These are phyloP conservation scores for Acer saccharum DNA, from an alignment of 345 rosid species.

Conservation along the genomic window DNA sequence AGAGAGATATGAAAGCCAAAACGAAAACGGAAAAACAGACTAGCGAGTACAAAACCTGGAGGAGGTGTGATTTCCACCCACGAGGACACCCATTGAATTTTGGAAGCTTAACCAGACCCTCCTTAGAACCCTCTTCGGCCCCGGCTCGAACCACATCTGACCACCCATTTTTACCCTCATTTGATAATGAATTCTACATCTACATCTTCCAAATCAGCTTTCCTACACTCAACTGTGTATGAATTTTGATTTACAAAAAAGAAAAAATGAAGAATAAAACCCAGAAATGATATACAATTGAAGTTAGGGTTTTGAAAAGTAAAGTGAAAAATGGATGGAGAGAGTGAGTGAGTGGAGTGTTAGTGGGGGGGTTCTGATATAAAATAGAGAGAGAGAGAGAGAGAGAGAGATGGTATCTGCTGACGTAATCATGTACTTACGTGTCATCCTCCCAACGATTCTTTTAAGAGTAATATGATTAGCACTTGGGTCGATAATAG, in stretches of 20 bases:
- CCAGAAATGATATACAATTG: background rate
- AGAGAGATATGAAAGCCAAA: conserved; percentile 44
- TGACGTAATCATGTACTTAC: background rate
- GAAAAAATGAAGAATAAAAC: background rate
- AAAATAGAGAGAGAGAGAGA: background rate
- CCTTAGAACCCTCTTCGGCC: conserved; percentile 47
- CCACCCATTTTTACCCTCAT: conserved; percentile 44
- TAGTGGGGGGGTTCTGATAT: background rate
- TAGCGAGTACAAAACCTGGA: conserved; percentile 98
- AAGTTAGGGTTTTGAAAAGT: background rate
- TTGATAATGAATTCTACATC: conserved; percentile 25
- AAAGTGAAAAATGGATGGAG: background rate
- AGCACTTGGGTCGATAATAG: background rate
- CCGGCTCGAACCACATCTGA: conserved; percentile 38
- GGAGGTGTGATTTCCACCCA: conserved; percentile 99
- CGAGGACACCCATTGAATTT: conserved; percentile 82
- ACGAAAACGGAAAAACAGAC: background rate
- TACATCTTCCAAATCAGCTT: conserved; percentile 6
- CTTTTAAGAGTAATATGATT: background rate
- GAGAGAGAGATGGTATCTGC: background rate
- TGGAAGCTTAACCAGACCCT: conserved; percentile 73
- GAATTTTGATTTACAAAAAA: background rate
- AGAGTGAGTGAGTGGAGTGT: background rate
- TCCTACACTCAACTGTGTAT: background rate
- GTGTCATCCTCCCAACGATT: background rate